Base-by-base conservation (phyloP, 2,329 filamentous ascomycete genomes). In the Ophiostoma sp. region DNA sequence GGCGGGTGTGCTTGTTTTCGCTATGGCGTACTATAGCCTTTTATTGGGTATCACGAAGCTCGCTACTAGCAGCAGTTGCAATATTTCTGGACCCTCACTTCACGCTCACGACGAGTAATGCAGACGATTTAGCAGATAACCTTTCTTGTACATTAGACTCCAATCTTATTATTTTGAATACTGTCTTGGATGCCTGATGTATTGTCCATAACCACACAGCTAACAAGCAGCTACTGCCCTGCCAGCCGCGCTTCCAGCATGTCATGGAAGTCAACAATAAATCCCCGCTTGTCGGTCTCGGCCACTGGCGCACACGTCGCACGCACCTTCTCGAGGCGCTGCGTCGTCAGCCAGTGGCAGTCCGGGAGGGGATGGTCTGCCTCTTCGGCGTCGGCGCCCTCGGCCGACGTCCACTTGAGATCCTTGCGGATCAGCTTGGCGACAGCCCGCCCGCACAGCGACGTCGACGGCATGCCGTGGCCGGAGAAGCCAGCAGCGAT, bases 401-500 rank as follows among this genome's bases (percentile, higher is more conserved):
- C 42, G 12, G 47, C 40, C 27, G n/a, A 38, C 9, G 38, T 12
- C 52, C 63, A 66, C 4, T 44, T 65, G 27, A 71, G 66, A 11
- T 75, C 76, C 12, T 74, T 72, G 73, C 12, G 74, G 36, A 91
- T 84, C 80, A 89, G 83, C 64, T 84, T 78, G 9, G 85, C 88
- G 12, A 86, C 84, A 1, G 86, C 86, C 69, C 87, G 84, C 1
- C 84, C 90, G 72, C 85, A 87, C 55, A 91, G 78, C 71, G 87
- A 87, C 16, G 89, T 86, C 73, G 88, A 87, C 27, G 90, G 89
- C 89, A 93, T 92, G 0, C 91, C 91, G 76, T 93, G 90, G 0
- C 87, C 89, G 5, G 88, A 89, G 74, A 89, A 92, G 3, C 87
- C 89, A 2, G 83, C 88, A 70, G 83, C 84, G 12, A 92, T 71